Evolutionary conservation across 305 asterid species (phyloP), one percentile per base, ranked within the genome.

Genomic region (Fraxinus nigra): DNA sequence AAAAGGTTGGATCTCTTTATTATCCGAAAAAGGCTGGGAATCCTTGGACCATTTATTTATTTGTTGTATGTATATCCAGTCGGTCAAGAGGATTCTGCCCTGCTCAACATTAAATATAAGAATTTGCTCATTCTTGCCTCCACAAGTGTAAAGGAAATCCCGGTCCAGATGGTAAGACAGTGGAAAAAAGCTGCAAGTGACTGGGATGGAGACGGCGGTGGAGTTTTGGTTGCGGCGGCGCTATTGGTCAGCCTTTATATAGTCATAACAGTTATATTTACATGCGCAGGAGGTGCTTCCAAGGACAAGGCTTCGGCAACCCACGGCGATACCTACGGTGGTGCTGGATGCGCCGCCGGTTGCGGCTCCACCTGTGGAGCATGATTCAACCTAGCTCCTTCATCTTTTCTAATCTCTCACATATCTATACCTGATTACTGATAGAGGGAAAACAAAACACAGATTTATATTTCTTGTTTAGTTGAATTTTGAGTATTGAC

Each of bases 291-390:
- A 7, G 75, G 81, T 35, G 80, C 73, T 20, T 20, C 81, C 28
- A 34, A 78, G 54, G 75, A 78, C 75, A 78, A 78, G 72, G 13
- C 54, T 14, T 78, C 80, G 9, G 72, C 54, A 18, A 77, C 74
- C 33, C 13, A 9, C 18, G 22, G n/a, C 72, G 40, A 77, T 10
- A 48, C 76, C 5, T 72, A 46, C 67, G 18, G 35, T 24, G 81
- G 74, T 32, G 28, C 75, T 7, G 35, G n/a, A 14, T 78, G 75
- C 72, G 38, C 81, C 26, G 81, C 75, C 22, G 81, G 37, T 37
- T 78, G 81, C 59, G 81, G 81, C 35, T 26, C 48, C 38, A 46
- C 11, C 26, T 78, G 81, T 37, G 81, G 81, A 14, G 75, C 24
- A 13, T 78, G 81, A 54, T 46, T 78, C 72, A 54, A 48, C 59